A percentile compares a stretch with the other conserved stretches of the same genome.
phyloP scores from a whole-genome alignment of 192 early-diverging fungal genomes.

The Backusella mclennaniae region DNA sequence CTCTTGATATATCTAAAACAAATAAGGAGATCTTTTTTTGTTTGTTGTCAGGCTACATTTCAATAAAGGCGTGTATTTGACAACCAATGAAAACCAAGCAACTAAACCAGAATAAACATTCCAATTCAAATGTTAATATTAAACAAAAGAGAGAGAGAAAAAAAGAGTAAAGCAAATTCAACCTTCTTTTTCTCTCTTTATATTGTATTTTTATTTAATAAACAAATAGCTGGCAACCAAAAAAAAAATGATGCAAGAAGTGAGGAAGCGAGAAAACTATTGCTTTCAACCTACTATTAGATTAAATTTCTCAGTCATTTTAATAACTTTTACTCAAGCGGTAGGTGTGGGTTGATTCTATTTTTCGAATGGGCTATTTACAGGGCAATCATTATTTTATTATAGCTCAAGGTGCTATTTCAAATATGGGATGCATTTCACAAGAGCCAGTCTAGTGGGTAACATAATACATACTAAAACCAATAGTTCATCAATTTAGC shows the following conservation, averaged over 20 bases:
- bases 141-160: background rate
- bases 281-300: background rate
- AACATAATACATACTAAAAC: slow-evolving; percentile 1
- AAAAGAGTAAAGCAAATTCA: background rate
- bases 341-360: background rate
- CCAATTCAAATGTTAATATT: background rate
- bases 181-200: background rate
- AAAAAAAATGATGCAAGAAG: slow-evolving; percentile 5
- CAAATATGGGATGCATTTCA: slow-evolving; percentile 11
- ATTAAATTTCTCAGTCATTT: background rate
- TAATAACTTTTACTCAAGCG: background rate
- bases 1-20: background rate
- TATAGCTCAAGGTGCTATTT: background rate
- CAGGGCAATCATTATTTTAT: background rate
- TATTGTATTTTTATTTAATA: background rate
- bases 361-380: background rate
- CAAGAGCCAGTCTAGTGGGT: background rate
- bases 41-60: background rate
- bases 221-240: background rate
- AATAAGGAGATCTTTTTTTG: background rate
- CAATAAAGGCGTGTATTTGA: background rate
- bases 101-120: background rate
- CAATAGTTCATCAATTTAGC: background rate
- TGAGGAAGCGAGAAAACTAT: background rate
- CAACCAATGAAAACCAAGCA: background rate